Conservation (phyloP, 2,329 filamentous ascomycete genomes). For the Claviceps pazoutovae region DNA sequence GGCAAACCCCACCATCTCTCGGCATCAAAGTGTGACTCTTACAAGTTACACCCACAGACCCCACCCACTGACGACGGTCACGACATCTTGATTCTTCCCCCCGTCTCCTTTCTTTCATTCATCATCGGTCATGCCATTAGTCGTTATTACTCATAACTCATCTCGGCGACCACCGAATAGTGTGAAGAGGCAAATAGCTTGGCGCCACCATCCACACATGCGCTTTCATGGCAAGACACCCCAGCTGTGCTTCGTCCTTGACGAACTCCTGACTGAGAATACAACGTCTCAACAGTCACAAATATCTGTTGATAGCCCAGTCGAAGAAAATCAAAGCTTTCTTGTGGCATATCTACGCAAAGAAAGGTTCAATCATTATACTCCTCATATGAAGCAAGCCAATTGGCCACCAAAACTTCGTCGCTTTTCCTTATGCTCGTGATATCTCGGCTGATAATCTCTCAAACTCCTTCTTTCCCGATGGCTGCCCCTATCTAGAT, state of each 20-base stretch:
- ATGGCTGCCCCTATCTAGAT: no score
- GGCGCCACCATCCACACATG: not conserved
- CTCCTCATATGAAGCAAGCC: not conserved
- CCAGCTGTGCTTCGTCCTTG: not conserved
- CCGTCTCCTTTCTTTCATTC: not conserved
- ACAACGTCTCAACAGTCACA: no score
- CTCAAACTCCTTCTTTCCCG: not conserved
- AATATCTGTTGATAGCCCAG: no score
- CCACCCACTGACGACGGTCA: not conserved
- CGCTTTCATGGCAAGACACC: not conserved
- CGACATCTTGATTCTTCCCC: not conserved
- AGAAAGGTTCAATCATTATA: not conserved
- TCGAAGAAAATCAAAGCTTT: not conserved
- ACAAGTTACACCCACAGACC: not conserved
- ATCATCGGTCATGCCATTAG: not conserved
- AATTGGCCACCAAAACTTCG: not conserved
- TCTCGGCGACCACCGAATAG: not conserved
- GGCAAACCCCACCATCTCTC: not conserved
- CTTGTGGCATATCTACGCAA: not conserved
- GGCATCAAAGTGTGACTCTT: not conserved
- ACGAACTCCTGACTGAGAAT: no score
- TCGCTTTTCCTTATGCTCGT: not conserved
- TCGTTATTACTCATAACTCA: conserved; percentile 1
- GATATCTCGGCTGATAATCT: not conserved
- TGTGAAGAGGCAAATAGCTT: not conserved